phyloP scores from a whole-genome alignment of 73 alveolate genomes.

The Tetrahymena malaccensis region DNA sequence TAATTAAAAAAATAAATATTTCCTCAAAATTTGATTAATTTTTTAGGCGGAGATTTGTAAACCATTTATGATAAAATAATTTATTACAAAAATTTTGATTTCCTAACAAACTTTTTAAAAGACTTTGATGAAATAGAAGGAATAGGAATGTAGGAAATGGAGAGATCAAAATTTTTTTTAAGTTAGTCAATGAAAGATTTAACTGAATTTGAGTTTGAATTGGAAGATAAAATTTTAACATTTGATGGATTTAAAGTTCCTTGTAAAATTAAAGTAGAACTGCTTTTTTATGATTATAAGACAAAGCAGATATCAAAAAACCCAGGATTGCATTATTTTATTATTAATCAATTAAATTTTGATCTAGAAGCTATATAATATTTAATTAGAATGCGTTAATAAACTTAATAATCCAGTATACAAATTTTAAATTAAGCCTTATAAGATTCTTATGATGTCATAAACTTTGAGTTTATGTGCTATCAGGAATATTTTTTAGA shows the following conservation, averaged over 20 bases:
- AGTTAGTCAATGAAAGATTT: background rate
- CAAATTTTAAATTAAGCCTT: background rate
- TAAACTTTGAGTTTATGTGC: background rate
- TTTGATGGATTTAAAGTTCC: background rate
- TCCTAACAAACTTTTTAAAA: background rate
- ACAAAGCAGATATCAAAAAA: background rate
- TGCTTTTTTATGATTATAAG: too few species aligned
- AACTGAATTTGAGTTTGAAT: background rate
- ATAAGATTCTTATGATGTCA: background rate
- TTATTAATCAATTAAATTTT: background rate
- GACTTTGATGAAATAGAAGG: background rate
- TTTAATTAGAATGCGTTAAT: background rate
- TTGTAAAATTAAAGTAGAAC: background rate
- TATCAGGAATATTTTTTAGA: background rate
- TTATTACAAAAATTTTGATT: background rate
- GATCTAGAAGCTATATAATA: background rate
- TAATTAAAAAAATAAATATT: too few species aligned
- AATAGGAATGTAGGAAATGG: background rate
- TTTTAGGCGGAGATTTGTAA: background rate
- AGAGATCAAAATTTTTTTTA: too few species aligned
- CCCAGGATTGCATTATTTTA: background rate
- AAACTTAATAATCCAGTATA: background rate
- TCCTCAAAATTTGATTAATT: background rate
- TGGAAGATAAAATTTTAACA: background rate
- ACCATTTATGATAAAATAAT: background rate